Evolutionary conservation across 306 rosid species (phyloP).

Genomic region (Vigna reflexopilosa): DNA sequence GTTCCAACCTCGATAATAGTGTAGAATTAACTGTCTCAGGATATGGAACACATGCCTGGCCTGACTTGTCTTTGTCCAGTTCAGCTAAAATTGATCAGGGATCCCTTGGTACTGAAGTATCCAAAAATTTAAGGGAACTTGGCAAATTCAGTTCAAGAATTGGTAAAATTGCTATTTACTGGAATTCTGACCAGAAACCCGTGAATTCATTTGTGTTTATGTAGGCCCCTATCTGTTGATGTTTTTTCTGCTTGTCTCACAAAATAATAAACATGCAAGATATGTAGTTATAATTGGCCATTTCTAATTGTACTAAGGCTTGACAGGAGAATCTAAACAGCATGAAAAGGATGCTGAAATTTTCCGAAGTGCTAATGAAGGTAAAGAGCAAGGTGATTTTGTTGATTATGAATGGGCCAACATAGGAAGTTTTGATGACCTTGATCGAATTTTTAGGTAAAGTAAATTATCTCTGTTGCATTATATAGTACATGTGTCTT

Average conservation of each 20-base stretch:
- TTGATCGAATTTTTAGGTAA: slow-evolving; percentile 91
- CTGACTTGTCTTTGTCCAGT: slow-evolving; percentile 62
- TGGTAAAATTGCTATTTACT: slow-evolving; percentile 50
- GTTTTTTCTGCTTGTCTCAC: slow-evolving; percentile 36
- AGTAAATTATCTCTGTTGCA: slow-evolving; percentile 33
- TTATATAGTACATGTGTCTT: slow-evolving; percentile 28
- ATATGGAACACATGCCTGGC: slow-evolving; percentile 60
- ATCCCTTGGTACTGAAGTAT: slow-evolving; percentile 55
- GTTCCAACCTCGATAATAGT: slow-evolving; percentile 48
- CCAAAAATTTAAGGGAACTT: slow-evolving; percentile 53
- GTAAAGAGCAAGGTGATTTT: slow-evolving; percentile 79
- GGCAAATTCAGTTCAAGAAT: slow-evolving; percentile 53
- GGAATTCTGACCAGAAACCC: slow-evolving; percentile 34
- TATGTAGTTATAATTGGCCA: slow-evolving; percentile 19
- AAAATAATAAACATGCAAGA: slow-evolving; percentile 32
- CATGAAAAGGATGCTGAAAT: slow-evolving; percentile 59
- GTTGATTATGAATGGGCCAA: slow-evolving; percentile 89
- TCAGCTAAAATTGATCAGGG: slow-evolving; percentile 58
- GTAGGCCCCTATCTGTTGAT: slow-evolving; percentile 30
- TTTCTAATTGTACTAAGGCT: slow-evolving; percentile 46
- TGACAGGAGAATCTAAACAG: slow-evolving; percentile 62
- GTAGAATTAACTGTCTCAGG: slow-evolving; percentile 60
- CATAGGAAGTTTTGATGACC: slow-evolving; percentile 95
- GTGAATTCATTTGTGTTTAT: slow-evolving; percentile 23
- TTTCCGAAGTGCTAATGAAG: slow-evolving; percentile 62